Conservation (phyloP, 1,284 basidiomycete species). For the Cryptococcus amylolentus region DNA sequence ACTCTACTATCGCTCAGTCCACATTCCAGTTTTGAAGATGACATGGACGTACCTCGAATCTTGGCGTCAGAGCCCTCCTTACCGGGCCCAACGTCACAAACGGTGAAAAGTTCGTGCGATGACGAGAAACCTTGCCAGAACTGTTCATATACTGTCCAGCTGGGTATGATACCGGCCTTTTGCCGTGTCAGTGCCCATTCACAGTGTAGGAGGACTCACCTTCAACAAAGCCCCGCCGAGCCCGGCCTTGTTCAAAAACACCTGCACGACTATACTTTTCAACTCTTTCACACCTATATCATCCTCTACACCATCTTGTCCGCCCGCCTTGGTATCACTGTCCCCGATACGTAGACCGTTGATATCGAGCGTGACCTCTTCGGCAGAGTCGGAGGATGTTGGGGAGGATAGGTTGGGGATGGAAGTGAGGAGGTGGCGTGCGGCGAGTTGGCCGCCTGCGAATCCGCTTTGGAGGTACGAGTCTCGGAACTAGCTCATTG, state of each 20-base stretch:
- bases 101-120: conserved; percentile 41
- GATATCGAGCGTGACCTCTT: conserved; percentile 12
- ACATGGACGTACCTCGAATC: conserved; percentile 60
- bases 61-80: conserved; percentile 65
- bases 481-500: conserved; percentile 30
- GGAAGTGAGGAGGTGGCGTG: conserved; percentile 10
- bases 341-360: neutral
- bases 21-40: neutral
- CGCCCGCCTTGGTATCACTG: neutral
- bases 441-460: conserved; percentile 39
- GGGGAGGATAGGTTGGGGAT: neutral
- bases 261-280: conserved; percentile 32
- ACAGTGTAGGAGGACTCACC: conserved; percentile 18
- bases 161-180: conserved; percentile 32
- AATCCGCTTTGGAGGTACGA: conserved; percentile 28
- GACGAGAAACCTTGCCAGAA: conserved; percentile 44
- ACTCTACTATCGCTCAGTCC: conserved; percentile 54
- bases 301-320: neutral
- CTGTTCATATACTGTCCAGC: conserved; percentile 30
- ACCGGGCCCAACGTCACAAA: conserved; percentile 67
- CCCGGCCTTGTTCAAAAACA: conserved; percentile 42
- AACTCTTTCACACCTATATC: conserved; percentile 6
- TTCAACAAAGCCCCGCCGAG: conserved; percentile 38
- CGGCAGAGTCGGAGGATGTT: conserved; percentile 20
- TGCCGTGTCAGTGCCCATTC: neutral